Base-by-base conservation (phyloP, 2,329 filamentous ascomycete genomes). In the Niveomyces coronatus region DNA sequence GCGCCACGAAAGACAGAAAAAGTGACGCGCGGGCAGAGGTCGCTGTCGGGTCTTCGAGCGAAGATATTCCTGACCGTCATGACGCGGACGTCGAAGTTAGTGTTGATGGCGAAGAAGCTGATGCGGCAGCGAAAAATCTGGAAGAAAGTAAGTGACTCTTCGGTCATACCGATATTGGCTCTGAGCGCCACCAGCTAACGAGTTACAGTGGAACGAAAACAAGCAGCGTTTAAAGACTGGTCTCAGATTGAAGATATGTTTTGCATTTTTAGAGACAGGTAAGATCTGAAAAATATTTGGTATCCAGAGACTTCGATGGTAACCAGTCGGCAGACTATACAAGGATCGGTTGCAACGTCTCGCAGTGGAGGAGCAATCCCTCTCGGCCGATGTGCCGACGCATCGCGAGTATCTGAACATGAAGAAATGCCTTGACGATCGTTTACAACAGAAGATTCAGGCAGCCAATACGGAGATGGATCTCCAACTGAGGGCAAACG, bases 381-480 rank as follows among this genome's bases (percentile, higher is more conserved):
- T 82, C 14, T 59, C 66, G 39, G 65, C 72, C 48, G 67, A 71
- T 32, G 68, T 66, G 38, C 76, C 76, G n/a, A 82, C 77, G n/a
- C 91, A 98, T 55, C 85, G 86, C 24, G 89, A 94, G 57, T 89
- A 88, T 48, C 69, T 95, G 24, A 84, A 85, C 29, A 93, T 94
- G 79, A 80, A 93, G 57, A 78, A 85, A 55, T 87, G 82, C 54
- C 74, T 98, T 39, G 79, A 94, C 60, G 80, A 82, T 42, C 79
- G 89, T 52, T 74, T 84, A 45, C 78, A 88, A 42, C 81, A 86
- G 51, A 93, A 86, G 60, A 66, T 93, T 36, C 75, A 78, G 45
- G 74, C 85, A 48, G 84, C 89, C 50, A 73, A 82, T 37, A 78
- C 76, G 17, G 74, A 91, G 47, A 73, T 83, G 46, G 73, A 79